Base-by-base conservation (phyloP, 306 rosid genomes). In the Pyrus betulifolia region DNA sequence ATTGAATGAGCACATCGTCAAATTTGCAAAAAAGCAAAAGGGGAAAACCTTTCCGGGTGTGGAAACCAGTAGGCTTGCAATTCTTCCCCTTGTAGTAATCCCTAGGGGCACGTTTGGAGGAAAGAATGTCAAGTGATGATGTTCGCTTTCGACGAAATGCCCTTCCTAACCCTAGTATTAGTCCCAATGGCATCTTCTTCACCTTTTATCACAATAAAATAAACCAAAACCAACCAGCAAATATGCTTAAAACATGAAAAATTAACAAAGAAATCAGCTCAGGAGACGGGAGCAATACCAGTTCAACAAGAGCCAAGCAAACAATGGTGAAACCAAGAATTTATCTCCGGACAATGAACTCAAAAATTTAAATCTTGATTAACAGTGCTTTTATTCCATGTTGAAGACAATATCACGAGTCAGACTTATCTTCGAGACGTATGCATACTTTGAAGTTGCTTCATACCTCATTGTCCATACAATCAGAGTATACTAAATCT, bases 11-110 rank as follows among this genome's bases (percentile, higher is more conserved):
- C 33, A 35, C 31, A 28, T 25, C 27, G 2, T 21, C 14, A 40
- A 40, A 12, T 38, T 25, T 68, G 60, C 1, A 4, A 54, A 31
- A 72, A 31, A 22, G 44, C 30, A 67, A 5, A 45, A 28, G 18
- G 51, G 46, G 67, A 72, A 76, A 79, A 89, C 97, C 96, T 87
- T 93, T 91, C 67, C 91, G 90, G 58, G 96, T 91, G 80, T 87
- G 90, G 79, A 93, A 93, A 72, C 97, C 97, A 69, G 97, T 93
- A 46, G 98, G 96, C 60, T 86, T 86, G 93, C 98, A 93, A 52
- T 91, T 91, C 71, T 91, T 93, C 54, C 96, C 98, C 87, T 91
- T 91, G 75, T 91, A 93, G 69, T 83, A 93, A 69, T 88, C 89
- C 45, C 92, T 76, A 9, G 97, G 93, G 61, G 98, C 98, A 27